Conservation (phyloP, 140 eudicot species). For the Erigeron philadelphicus region DNA sequence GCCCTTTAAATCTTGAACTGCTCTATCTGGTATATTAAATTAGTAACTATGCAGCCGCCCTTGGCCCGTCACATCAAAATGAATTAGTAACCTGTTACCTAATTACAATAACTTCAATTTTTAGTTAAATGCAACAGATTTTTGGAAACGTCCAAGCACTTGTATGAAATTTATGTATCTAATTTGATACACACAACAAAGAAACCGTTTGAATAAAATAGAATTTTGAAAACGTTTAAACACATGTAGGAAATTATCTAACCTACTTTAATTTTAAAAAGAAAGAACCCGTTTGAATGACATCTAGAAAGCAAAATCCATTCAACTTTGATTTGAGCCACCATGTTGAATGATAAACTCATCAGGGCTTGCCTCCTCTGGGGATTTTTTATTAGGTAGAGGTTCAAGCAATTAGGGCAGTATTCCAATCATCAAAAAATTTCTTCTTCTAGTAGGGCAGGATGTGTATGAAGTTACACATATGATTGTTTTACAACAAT, state of each 20-base stretch:
- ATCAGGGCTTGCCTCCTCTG: not conserved
- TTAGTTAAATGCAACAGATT: not conserved
- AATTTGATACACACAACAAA: not conserved
- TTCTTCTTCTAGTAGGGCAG: too few species aligned
- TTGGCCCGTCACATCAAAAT: too few species aligned
- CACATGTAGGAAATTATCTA: not conserved
- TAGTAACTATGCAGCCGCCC: too few species aligned
- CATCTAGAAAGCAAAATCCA: not conserved
- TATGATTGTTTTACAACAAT: not conserved
- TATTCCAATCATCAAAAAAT: too few species aligned
- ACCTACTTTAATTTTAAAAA: not conserved
- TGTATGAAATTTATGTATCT: not conserved
- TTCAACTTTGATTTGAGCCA: not conserved
- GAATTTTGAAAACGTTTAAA: not conserved
- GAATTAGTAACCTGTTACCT: not conserved
- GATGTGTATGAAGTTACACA: too few species aligned
- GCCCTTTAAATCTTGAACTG: too few species aligned
- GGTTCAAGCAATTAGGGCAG: too few species aligned
- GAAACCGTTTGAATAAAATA: not conserved
- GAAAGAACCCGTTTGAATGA: not conserved
- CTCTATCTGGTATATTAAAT: too few species aligned
- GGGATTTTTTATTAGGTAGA: too few species aligned
- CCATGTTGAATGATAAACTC: not conserved
- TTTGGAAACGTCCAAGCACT: not conserved
- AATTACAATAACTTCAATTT: not conserved